These are phyloP conservation scores for Purpureocillium takamizusanense DNA, from an alignment of 2,329 filamentous ascomycete species.

Conservation along the genomic window DNA sequence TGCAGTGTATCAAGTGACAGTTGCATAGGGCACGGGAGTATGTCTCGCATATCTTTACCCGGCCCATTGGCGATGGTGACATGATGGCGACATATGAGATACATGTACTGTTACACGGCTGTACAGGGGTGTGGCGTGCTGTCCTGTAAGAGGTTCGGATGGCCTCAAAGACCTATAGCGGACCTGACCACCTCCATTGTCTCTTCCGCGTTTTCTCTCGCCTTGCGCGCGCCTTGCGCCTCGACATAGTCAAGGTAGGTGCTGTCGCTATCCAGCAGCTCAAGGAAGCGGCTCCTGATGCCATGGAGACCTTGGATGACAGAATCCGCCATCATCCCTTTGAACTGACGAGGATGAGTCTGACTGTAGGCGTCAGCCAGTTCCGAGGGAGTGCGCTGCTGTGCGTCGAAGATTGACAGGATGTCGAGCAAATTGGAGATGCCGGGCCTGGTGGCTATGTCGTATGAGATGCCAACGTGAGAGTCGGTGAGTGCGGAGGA, in stretches of 20 bases:
- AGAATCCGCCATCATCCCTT: conserved; percentile 47
- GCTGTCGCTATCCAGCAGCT: conserved; percentile 37
- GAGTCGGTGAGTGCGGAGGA: conserved; percentile 71
- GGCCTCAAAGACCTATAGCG: conserved; percentile 37
- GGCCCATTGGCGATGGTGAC: too few species aligned
- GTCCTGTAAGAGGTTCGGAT: not conserved
- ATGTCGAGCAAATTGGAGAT: conserved; percentile 83
- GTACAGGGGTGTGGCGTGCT: too few species aligned
- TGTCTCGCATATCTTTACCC: too few species aligned
- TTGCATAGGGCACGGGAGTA: too few species aligned
- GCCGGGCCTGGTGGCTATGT: conserved; percentile 61
- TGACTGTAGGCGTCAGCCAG: conserved; percentile 29
- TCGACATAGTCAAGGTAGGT: conserved; percentile 49
- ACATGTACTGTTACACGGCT: not conserved
- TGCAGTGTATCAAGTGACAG: too few species aligned
- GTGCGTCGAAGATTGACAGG: conserved; percentile 56
- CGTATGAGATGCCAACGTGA: conserved; percentile 57
- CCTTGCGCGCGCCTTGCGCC: conserved; percentile 48
- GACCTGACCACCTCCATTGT: conserved; percentile 46
- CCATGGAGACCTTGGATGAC: conserved; percentile 43
- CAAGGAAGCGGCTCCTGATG: conserved; percentile 47
- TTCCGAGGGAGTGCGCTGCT: conserved; percentile 26
- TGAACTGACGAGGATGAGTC: conserved; percentile 27
- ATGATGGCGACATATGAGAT: not conserved
- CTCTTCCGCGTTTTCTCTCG: conserved; percentile 49